Evolutionary conservation across 2,329 filamentous ascomycete genomes (phyloP).

Genomic region (Alternaria gansuensis): DNA sequence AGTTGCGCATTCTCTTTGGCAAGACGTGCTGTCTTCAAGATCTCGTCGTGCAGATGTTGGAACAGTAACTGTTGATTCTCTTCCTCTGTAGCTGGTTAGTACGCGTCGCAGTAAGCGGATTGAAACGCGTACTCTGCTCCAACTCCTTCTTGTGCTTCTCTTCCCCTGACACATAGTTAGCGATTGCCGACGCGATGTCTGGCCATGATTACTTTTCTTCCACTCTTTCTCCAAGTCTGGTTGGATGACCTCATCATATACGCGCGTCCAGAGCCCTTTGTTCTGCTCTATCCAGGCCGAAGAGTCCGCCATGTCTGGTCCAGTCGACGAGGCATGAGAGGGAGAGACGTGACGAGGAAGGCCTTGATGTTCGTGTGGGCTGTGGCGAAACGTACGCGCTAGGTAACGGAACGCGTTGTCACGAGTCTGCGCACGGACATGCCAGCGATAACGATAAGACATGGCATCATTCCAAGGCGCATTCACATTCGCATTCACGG

Average conservation of each 20-base stretch:
- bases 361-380: not conserved
- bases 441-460: constrained; percentile 32
- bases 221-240: constrained; percentile 47
- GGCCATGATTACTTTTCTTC: constrained; percentile 40
- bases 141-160: constrained; percentile 36
- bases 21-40: constrained; percentile 39
- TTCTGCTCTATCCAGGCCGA: constrained; percentile 43
- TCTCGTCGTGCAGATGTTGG: constrained; percentile 38
- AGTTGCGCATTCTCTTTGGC: constrained; percentile 32
- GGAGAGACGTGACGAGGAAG: not conserved
- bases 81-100: constrained; percentile 34
- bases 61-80: constrained; percentile 41
- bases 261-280: constrained; percentile 40
- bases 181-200: constrained; percentile 3
- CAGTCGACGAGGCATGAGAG: constrained; percentile 5
- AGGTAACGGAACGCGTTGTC: constrained; percentile 32
- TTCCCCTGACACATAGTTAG: constrained; percentile 33
- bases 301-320: constrained; percentile 40
- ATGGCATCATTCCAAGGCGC: constrained; percentile 13
- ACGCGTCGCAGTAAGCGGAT: not conserved
- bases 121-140: constrained; percentile 37
- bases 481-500: constrained; percentile 20
- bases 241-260: constrained; percentile 48
- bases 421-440: constrained; percentile 31
- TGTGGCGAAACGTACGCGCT: constrained; percentile 10